A percentile compares a stretch with the other conserved stretches of the same genome.
These are phyloP conservation scores for Rhazya stricta DNA, from an alignment of 257 asterid species.

Conservation along the genomic window DNA sequence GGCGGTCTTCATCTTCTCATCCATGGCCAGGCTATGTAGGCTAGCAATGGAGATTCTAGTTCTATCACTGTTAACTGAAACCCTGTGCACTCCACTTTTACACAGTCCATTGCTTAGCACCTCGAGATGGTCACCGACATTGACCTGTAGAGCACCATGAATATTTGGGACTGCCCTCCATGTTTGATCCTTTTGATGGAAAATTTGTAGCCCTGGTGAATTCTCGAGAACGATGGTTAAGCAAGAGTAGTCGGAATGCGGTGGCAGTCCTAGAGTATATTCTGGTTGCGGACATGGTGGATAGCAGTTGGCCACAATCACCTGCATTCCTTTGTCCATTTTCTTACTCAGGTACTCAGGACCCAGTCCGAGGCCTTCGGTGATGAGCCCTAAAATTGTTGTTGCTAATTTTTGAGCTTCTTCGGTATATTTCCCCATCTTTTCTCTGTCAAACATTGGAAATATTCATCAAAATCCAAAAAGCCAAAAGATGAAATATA, in stretches of 20 bases:
- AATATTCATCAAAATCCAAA: not conserved
- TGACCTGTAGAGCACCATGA: conserved; percentile 29
- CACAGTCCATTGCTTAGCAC: conserved; percentile 47
- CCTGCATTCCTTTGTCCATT: conserved; percentile 39
- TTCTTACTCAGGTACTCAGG: conserved; percentile 24
- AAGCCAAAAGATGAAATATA: not conserved
- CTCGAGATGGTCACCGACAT: conserved; percentile 50
- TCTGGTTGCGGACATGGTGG: conserved; percentile 41
- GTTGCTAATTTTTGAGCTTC: conserved; percentile 30
- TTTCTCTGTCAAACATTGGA: conserved; percentile 24
- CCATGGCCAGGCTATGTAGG: conserved; percentile 44
- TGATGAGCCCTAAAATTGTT: conserved; percentile 27
- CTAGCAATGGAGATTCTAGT: conserved; percentile 41
- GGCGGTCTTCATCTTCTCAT: conserved; percentile 34
- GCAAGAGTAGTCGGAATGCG: conserved; percentile 47
- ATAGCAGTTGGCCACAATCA: conserved; percentile 38
- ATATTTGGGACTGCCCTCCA: conserved; percentile 34
- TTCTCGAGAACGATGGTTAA: conserved; percentile 36
- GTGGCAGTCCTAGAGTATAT: conserved; percentile 43
- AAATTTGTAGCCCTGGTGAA: conserved; percentile 32
- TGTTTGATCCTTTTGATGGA: conserved; percentile 3
- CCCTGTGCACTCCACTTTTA: conserved; percentile 36
- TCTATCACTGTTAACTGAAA: conserved; percentile 19
- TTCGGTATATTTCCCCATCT: conserved; percentile 40
- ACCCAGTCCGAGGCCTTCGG: conserved; percentile 45